phyloP scores from a whole-genome alignment of 345 rosid genomes.

The Mercurialis annua region DNA sequence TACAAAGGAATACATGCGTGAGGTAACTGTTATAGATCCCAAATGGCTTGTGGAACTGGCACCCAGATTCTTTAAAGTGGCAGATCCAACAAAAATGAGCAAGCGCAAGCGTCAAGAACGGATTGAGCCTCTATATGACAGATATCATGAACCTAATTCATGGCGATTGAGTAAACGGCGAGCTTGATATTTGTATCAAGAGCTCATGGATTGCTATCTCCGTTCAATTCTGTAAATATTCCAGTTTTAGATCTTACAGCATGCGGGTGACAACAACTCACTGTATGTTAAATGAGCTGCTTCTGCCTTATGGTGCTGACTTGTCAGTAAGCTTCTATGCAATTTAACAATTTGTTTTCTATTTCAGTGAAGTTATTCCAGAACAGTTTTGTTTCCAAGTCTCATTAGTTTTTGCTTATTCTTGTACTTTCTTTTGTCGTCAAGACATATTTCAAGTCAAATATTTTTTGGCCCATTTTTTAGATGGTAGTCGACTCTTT shows the following conservation, averaged over 20 bases:
- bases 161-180: slow-evolving; percentile 89
- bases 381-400: background rate
- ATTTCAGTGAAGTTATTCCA: background rate
- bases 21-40: slow-evolving; percentile 84
- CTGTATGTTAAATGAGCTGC: background rate
- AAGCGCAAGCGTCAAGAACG: slow-evolving; percentile 93
- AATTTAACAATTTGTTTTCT: background rate
- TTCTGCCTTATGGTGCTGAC: background rate
- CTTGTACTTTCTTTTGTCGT: too few species aligned
- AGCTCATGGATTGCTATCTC: background rate
- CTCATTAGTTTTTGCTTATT: too few species aligned
- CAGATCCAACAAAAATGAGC: slow-evolving; percentile 97
- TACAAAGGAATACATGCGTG: slow-evolving; percentile 90
- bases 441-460: too few species aligned
- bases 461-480: too few species aligned
- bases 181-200: slow-evolving; percentile 37
- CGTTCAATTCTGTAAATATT: background rate
- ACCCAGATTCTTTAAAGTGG: slow-evolving; percentile 84
- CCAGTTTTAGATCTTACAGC: background rate
- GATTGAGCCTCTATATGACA: slow-evolving; percentile 83
- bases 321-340: background rate
- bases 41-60: slow-evolving; percentile 93
- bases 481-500: too few species aligned
- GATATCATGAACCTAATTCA: slow-evolving; percentile 90
- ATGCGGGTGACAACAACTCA: too few species aligned